phyloP scores from a whole-genome alignment of 441 rosid species.

The Jatropha podagrica region DNA sequence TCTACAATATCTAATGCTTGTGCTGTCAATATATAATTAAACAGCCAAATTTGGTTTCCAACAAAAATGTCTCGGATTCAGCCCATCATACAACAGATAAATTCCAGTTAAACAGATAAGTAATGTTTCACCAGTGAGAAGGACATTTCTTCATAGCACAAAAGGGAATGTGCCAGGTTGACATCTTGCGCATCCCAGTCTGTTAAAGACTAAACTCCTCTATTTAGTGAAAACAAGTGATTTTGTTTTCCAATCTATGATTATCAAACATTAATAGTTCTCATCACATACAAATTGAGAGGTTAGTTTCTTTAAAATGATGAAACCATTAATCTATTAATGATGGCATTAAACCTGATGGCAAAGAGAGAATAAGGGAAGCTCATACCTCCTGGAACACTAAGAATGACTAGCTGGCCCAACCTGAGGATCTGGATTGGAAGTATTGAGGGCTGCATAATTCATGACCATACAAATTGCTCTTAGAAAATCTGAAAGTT shows the following conservation, averaged over 20 bases:
- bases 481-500: background rate
- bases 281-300: background rate
- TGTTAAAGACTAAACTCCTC: background rate
- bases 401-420: constrained; percentile 86
- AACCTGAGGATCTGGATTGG: constrained; percentile 81
- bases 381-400: constrained; percentile 86
- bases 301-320: background rate
- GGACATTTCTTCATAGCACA: background rate
- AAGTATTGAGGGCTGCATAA: constrained; percentile 88
- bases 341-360: background rate
- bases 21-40: background rate
- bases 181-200: constrained; percentile 1
- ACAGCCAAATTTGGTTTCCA: background rate
- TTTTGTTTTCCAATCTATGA: constrained; percentile 8
- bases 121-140: background rate
- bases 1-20: background rate
- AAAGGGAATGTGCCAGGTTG: background rate
- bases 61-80: background rate
- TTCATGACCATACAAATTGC: constrained; percentile 22
- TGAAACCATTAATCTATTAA: background rate
- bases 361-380: constrained; percentile 12
- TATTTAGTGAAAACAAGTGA: background rate
- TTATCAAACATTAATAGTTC: background rate
- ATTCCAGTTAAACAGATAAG: background rate
- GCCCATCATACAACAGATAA: background rate